Percentiles rank a stretch among this genome's conserved stretches.
These are phyloP conservation scores for Phaffia tasmanica DNA, from an alignment of 768 basidiomycete genomes.

Conservation along the genomic window DNA sequence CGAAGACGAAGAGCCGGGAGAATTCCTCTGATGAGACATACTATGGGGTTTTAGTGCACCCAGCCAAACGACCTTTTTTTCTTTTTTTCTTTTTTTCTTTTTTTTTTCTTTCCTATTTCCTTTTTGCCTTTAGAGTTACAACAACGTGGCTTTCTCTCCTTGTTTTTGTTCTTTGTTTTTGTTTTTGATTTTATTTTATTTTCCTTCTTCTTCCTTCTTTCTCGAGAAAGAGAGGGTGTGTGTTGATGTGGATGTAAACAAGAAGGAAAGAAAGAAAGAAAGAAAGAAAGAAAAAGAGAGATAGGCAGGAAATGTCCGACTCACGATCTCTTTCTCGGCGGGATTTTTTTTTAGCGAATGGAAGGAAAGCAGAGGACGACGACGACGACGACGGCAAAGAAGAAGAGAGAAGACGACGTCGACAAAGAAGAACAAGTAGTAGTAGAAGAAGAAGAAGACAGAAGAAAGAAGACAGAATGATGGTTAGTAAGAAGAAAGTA, in stretches of 20 bases:
- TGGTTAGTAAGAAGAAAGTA: too few relatives aligned
- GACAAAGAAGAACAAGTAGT: too few relatives aligned
- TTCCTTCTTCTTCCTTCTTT: not conserved
- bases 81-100: not conserved
- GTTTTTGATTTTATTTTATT: not conserved
- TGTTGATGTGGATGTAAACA: not conserved
- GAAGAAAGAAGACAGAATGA: too few relatives aligned
- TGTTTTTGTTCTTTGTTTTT: not conserved
- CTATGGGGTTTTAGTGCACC: not conserved
- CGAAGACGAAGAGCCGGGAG: not conserved
- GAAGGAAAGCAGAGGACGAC: too few relatives aligned
- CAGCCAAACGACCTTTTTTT: not conserved
- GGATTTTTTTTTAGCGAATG: too few relatives aligned
- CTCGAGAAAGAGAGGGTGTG: not conserved
- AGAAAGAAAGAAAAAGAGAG: too few relatives aligned
- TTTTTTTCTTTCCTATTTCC: not conserved
- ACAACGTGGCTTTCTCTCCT: not conserved
- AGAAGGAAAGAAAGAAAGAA: too few relatives aligned
- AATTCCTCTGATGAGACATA: not conserved
- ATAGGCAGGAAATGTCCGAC: too few relatives aligned
- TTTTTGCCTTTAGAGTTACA: not conserved
- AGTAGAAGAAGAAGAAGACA: too few relatives aligned
- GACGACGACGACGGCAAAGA: too few relatives aligned
- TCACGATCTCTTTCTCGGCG: too few relatives aligned
- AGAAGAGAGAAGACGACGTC: too few relatives aligned